Evolutionary conservation across 208 protist species (phyloP).

Genomic region (Acanthamoeba pearcei): DNA sequence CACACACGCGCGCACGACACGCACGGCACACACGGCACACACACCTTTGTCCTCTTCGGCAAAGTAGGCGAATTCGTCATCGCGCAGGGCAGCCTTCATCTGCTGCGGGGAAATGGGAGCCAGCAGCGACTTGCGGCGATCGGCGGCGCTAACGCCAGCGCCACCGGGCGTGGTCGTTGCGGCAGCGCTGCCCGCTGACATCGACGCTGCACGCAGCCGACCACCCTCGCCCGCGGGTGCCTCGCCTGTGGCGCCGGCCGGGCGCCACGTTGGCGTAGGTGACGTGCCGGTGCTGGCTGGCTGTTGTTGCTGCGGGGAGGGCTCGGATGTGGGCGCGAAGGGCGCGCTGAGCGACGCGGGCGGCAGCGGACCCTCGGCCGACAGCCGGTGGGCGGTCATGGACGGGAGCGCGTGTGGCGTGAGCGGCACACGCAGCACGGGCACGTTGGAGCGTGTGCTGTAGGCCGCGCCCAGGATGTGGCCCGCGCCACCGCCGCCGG

Average conservation of each 20-base stretch:
- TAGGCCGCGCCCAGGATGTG: conserved; percentile 46
- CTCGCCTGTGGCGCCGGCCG: neutral
- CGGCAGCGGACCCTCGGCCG: neutral
- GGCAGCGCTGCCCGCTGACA: neutral
- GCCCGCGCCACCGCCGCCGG: neutral
- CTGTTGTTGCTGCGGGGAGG: neutral
- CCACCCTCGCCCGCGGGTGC: neutral
- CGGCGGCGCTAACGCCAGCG: neutral
- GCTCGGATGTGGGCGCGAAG: neutral
- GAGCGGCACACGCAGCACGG: conserved; percentile 2
- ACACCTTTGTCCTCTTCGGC: neutral
- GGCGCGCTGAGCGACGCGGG: conserved; percentile 2
- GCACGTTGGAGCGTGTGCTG: conserved; percentile 40
- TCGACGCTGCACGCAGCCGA: neutral
- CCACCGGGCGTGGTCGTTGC: neutral
- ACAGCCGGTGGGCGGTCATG: neutral
- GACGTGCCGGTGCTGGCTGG: too few species aligned
- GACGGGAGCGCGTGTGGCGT: conserved; percentile 1
- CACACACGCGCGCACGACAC: too few species aligned
- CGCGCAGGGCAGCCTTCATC: neutral
- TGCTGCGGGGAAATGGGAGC: neutral
- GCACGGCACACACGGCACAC: too few species aligned
- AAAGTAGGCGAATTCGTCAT: conserved; percentile 30
- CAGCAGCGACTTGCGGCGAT: conserved; percentile 33
- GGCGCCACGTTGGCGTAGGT: too few species aligned